A percentile compares a stretch with the other conserved stretches of the same genome.
Evolutionary conservation across 2,329 filamentous ascomycete species (phyloP).

Genomic region (Paraphoma chrysanthemicola): DNA sequence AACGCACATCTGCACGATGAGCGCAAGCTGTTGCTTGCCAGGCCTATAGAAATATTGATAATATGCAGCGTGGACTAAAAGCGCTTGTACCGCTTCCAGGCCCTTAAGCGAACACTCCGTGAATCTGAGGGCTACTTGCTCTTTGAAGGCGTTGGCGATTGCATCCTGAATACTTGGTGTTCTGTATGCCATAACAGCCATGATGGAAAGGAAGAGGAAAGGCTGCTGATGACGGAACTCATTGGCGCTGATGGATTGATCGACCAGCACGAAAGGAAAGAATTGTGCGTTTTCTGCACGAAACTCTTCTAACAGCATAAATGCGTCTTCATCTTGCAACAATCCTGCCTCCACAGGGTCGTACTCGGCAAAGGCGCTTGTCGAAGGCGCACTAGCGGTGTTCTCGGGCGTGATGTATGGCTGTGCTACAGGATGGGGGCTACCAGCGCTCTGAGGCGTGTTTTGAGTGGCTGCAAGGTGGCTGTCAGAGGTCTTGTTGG

Average conservation of each 20-base stretch:
- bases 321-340: slow-evolving; percentile 8
- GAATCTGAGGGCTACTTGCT: slow-evolving; percentile 37
- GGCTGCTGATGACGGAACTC: slow-evolving; percentile 31
- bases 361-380: slow-evolving; percentile 2
- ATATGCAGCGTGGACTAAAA: slow-evolving; percentile 48
- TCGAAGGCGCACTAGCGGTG: neutral
- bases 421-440: neutral
- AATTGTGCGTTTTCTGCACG: slow-evolving; percentile 11
- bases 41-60: slow-evolving; percentile 39
- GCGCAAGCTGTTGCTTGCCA: slow-evolving; percentile 41
- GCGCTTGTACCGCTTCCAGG: slow-evolving; percentile 50
- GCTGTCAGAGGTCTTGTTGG: slow-evolving; percentile 5
- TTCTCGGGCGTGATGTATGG: neutral
- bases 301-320: slow-evolving; percentile 17
- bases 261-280: slow-evolving; percentile 33
- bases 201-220: slow-evolving; percentile 45
- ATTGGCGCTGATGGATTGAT: slow-evolving; percentile 5
- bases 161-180: slow-evolving; percentile 27
- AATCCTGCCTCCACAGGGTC: slow-evolving; percentile 24
- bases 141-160: slow-evolving; percentile 34
- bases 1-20: slow-evolving; percentile 46
- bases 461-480: no score
- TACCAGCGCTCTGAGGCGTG: no score
- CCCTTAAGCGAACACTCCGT: slow-evolving; percentile 40
- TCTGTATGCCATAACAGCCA: slow-evolving; percentile 34